phyloP scores from a whole-genome alignment of 2,329 filamentous ascomycete genomes.

The Trichophyton equinum region DNA sequence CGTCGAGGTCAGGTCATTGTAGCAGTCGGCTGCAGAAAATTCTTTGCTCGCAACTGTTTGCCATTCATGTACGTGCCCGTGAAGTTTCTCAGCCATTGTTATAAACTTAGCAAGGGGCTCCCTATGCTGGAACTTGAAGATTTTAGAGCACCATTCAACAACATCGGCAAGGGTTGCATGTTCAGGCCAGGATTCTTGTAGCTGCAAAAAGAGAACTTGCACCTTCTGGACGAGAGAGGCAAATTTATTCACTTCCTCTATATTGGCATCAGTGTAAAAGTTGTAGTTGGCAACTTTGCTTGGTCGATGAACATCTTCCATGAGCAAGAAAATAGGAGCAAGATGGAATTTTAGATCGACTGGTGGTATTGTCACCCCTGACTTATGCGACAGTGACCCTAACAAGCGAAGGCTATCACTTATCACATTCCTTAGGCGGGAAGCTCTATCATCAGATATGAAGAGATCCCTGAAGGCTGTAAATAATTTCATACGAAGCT shows the following conservation, averaged over 20 bases:
- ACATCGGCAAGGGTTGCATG: constrained; percentile 75
- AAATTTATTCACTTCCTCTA: constrained; percentile 61
- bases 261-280: constrained; percentile 76
- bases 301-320: constrained; percentile 41
- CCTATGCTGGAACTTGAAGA: constrained; percentile 61
- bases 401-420: constrained; percentile 25
- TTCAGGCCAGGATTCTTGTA: constrained; percentile 52
- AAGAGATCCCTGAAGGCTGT: constrained; percentile 44
- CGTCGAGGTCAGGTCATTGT: constrained; percentile 65
- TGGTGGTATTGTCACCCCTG: constrained; percentile 16
- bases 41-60: constrained; percentile 79
- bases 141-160: constrained; percentile 57
- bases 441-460: constrained; percentile 19
- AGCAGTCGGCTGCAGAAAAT: constrained; percentile 56
- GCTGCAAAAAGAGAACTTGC: constrained; percentile 57
- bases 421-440: constrained; percentile 24
- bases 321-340: constrained; percentile 50
- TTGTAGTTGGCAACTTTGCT: constrained; percentile 51
- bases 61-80: constrained; percentile 82
- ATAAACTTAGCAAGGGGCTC: constrained; percentile 81
- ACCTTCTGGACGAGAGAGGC: constrained; percentile 57
- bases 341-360: constrained; percentile 43
- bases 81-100: constrained; percentile 74
- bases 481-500: constrained; percentile 49
- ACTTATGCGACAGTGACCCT: constrained; percentile 23